Evolutionary conservation across 495 filamentous ascomycete genomes (phyloP).

Genomic region (Neurospora sp.): DNA sequence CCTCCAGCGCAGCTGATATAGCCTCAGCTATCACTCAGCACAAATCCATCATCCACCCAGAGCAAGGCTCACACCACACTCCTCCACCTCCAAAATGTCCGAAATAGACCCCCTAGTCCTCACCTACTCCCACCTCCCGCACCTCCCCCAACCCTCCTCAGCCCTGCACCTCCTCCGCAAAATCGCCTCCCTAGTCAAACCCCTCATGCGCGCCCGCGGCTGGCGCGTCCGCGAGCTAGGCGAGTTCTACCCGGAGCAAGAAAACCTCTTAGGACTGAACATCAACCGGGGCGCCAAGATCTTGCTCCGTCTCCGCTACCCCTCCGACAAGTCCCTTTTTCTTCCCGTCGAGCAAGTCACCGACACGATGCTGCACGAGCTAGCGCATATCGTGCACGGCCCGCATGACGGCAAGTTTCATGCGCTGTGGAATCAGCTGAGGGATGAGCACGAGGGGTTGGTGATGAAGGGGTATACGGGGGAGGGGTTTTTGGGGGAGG

Average conservation of each 20-base stretch:
- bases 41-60: neutral
- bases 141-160: conserved; percentile 61
- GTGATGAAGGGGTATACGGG: conserved; percentile 78
- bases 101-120: conserved; percentile 60
- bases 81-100: conserved; percentile 36
- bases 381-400: conserved; percentile 77
- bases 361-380: conserved; percentile 94
- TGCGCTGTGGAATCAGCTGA: conserved; percentile 75
- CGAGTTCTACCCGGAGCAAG: conserved; percentile 73
- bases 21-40: neutral
- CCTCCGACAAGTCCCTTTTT: conserved; percentile 66
- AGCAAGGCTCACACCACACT: neutral
- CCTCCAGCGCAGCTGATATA: neutral
- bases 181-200: conserved; percentile 84
- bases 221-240: conserved; percentile 74
- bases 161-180: conserved; percentile 76
- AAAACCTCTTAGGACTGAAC: conserved; percentile 74
- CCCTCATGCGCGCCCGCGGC: conserved; percentile 77
- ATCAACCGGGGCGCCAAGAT: conserved; percentile 66
- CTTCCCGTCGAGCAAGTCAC: conserved; percentile 67
- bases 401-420: conserved; percentile 80
- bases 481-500: conserved; percentile 74
- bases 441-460: conserved; percentile 72
- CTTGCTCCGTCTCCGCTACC: conserved; percentile 71
- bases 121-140: conserved; percentile 69